These are phyloP conservation scores for Metarhizium robertsii DNA, from an alignment of 2,329 filamentous ascomycete species.

Conservation along the genomic window DNA sequence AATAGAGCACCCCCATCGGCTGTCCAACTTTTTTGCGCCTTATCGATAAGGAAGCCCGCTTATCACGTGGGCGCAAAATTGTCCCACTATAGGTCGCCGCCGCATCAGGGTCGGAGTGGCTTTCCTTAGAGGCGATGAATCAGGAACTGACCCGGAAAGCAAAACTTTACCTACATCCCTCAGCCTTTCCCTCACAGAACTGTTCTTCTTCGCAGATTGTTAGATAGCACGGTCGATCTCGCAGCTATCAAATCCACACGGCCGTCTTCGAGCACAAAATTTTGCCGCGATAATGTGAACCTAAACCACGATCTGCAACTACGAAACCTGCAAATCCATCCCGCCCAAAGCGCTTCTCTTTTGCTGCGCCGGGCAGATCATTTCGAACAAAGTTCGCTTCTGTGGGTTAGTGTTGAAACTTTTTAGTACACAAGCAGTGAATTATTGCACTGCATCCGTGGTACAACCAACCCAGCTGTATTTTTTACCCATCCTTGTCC, in stretches of 20 bases:
- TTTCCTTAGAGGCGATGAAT: slow-evolving; percentile 8
- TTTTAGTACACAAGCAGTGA: not conserved
- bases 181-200: not conserved
- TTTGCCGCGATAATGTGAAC: slow-evolving; percentile 30
- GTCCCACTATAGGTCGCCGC: slow-evolving; percentile 28
- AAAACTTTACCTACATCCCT: slow-evolving; percentile 3
- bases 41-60: slow-evolving; percentile 23
- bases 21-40: slow-evolving; percentile 4
- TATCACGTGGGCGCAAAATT: slow-evolving; percentile 32
- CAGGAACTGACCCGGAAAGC: slow-evolving; percentile 1
- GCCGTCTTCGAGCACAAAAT: slow-evolving; percentile 11
- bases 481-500: not conserved
- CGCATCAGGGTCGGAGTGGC: slow-evolving; percentile 10
- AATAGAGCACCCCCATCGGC: not conserved
- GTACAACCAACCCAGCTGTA: not conserved
- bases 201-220: not conserved
- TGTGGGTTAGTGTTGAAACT: slow-evolving; percentile 4
- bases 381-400: slow-evolving; percentile 1
- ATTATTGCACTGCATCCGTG: not conserved
- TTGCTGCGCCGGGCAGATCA: slow-evolving; percentile 10
- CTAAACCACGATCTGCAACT: slow-evolving; percentile 20
- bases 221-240: not conserved
- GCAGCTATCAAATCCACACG: not conserved
- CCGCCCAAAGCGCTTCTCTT: slow-evolving; percentile 16
- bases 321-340: slow-evolving; percentile 19